A percentile compares a stretch with the other conserved stretches of the same genome.
Evolutionary conservation across 1,284 basidiomycete species (phyloP).

Genomic region (Lignosus rhinocerotis): DNA sequence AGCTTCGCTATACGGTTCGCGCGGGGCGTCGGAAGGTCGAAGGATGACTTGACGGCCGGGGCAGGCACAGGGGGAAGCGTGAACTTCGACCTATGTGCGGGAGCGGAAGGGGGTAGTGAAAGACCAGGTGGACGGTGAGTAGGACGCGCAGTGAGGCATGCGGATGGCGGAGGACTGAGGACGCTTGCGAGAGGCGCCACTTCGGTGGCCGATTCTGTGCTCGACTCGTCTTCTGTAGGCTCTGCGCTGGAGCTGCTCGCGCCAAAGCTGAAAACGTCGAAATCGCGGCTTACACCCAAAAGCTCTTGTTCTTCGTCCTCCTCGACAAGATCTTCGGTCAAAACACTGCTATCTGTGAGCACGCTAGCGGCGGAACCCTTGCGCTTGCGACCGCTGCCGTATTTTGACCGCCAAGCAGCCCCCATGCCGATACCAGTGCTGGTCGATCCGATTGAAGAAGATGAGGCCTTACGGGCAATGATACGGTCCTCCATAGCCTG

Average conservation of each 20-base stretch:
- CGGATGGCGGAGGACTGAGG: conserved; percentile 19
- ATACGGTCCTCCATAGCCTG: conserved; percentile 82
- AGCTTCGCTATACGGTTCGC: conserved; percentile 41
- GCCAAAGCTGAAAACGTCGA: conserved; percentile 51
- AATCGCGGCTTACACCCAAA: conserved; percentile 66
- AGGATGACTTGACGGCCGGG: conserved; percentile 47
- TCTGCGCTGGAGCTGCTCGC: conserved; percentile 40
- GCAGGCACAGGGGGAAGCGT: conserved; percentile 38
- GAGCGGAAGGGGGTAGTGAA: conserved; percentile 50
- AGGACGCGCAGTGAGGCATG: conserved; percentile 27
- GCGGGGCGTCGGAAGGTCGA: conserved; percentile 44
- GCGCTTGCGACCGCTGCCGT: conserved; percentile 57
- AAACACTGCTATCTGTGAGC: conserved; percentile 61
- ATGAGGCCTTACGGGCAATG: conserved; percentile 68
- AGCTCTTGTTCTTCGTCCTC: conserved; percentile 76
- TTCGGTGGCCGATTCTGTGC: conserved; percentile 32
- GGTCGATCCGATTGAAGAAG: conserved; percentile 60
- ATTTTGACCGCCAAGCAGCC: conserved; percentile 61
- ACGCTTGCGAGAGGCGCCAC: conserved; percentile 12
- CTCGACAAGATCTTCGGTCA: conserved; percentile 79
- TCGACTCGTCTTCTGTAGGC: conserved; percentile 40
- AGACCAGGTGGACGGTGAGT: conserved; percentile 31
- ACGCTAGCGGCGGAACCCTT: conserved; percentile 72
- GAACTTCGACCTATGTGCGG: conserved; percentile 37
- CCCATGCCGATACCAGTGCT: conserved; percentile 60